These are phyloP conservation scores for Neopestalotiopsis clavispora DNA, from an alignment of 2,329 filamentous ascomycete genomes.

Conservation along the genomic window DNA sequence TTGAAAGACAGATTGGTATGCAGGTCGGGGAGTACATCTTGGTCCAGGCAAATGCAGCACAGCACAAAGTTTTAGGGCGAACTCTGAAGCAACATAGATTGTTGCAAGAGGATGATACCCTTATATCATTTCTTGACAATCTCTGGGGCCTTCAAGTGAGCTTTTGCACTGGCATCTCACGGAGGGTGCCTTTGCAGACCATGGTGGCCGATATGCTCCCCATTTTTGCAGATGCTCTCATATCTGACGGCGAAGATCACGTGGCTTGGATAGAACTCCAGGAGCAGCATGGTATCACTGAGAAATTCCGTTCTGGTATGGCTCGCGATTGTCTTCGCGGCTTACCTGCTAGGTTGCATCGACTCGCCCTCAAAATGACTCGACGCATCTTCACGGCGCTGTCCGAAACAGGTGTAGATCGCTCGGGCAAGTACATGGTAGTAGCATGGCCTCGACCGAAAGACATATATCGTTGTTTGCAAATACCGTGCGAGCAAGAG, in stretches of 20 bases:
- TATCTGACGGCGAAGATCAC: background rate
- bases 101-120: background rate
- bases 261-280: background rate
- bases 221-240: background rate
- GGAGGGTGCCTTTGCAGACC: background rate
- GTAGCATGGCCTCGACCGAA: background rate
- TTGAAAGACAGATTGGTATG: background rate
- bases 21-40: background rate
- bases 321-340: background rate
- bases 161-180: background rate
- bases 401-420: background rate
- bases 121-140: background rate
- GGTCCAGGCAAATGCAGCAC: background rate
- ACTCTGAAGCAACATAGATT: constrained; percentile 2
- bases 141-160: background rate
- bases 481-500: background rate
- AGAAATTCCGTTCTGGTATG: background rate
- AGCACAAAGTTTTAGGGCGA: background rate
- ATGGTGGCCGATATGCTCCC: background rate
- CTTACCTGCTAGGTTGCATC: background rate
- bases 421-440: background rate
- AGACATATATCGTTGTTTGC: background rate
- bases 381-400: background rate
- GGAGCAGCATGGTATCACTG: background rate
- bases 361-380: background rate